Evolutionary conservation across 192 early-diverging fungal species (phyloP).

Genomic region (Coemansia sp.): DNA sequence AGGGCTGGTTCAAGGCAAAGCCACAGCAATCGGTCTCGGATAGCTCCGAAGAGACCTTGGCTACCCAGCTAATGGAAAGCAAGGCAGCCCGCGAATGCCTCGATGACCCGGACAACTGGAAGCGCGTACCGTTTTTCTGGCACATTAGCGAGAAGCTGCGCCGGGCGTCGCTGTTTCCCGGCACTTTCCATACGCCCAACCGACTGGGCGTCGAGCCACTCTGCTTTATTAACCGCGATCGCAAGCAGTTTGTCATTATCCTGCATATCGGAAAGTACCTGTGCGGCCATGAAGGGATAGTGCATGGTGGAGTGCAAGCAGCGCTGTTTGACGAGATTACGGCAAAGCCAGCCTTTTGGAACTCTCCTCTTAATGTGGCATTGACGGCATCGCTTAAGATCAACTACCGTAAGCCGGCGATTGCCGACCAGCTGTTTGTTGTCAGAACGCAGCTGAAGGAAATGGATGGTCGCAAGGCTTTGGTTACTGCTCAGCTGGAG

Average conservation of each 20-base stretch:
- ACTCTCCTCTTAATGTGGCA: constrained; percentile 65
- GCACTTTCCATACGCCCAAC: constrained; percentile 27
- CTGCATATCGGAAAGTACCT: constrained; percentile 67
- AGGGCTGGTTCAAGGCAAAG: constrained; percentile 43
- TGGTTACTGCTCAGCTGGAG: constrained; percentile 61
- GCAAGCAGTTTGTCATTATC: constrained; percentile 53
- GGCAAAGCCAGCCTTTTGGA: constrained; percentile 57
- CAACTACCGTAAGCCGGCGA: constrained; percentile 68
- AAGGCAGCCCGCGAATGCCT: constrained; percentile 35
- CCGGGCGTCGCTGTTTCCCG: constrained; percentile 20
- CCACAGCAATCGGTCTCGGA: neutral
- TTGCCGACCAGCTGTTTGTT: constrained; percentile 60
- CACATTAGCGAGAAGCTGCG: constrained; percentile 1
- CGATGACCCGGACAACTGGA: constrained; percentile 41
- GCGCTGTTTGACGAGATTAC: constrained; percentile 70
- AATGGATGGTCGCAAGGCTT: constrained; percentile 69
- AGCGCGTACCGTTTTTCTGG: constrained; percentile 51
- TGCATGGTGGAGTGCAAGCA: constrained; percentile 75
- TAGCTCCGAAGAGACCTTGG: constrained; percentile 4
- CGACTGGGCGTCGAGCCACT: constrained; percentile 43
- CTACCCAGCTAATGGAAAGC: constrained; percentile 22
- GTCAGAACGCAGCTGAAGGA: constrained; percentile 54
- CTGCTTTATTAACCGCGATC: constrained; percentile 45
- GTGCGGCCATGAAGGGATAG: constrained; percentile 75
- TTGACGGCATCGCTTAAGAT: constrained; percentile 76